Evolutionary conservation across 306 rosid genomes (phyloP), one percentile per base, ranked within the genome.

Genomic region (Cucurbita maxima): DNA sequence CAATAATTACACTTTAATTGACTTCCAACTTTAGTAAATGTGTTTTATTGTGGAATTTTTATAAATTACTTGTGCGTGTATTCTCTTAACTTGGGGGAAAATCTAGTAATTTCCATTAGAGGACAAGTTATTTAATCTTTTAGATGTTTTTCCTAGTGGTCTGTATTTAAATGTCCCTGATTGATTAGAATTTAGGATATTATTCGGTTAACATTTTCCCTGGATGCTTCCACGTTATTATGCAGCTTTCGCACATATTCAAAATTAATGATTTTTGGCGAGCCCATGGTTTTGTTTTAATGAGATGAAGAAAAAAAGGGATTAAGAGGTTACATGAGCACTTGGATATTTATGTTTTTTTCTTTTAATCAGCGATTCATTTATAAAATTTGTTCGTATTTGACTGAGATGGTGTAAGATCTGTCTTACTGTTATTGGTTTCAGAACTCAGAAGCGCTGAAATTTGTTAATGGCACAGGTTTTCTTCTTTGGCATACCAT

Each of bases 401-500:
- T 30, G 34, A 30, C 34, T 30, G 34, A 30, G 34, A 30, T 30
- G 34, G 3, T 30, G 34, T 30, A 3, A 30, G 34, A 30, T 2
- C 2, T 30, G 34, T 30, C 34, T 30, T 30, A 30, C 34, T 30
- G 34, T 30, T 30, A 30, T 30, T 30, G 34, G 34, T 30, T 30
- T 30, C 34, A 30, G 34, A 30, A 30, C 34, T 30, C 34, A 30
- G 34, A 30, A 30, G 34, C 2, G 34, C 34, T 30, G 34, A 30
- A 30, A 30, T 30, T 30, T 30, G 34, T 30, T 30, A 30, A 30
- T 30, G 34, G 34, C 51, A 15, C n/a, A 70, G 74, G 8, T 34
- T 70, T 70, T 15, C 6, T 7, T 34, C 47, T 51, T 70, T 15
- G 57, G 20, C 11, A 51, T 70, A 70, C 59, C 22, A 91, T 91